These are phyloP conservation scores for Pleodorina starrii DNA, from an alignment of 139 green algal species.

Conservation along the genomic window DNA sequence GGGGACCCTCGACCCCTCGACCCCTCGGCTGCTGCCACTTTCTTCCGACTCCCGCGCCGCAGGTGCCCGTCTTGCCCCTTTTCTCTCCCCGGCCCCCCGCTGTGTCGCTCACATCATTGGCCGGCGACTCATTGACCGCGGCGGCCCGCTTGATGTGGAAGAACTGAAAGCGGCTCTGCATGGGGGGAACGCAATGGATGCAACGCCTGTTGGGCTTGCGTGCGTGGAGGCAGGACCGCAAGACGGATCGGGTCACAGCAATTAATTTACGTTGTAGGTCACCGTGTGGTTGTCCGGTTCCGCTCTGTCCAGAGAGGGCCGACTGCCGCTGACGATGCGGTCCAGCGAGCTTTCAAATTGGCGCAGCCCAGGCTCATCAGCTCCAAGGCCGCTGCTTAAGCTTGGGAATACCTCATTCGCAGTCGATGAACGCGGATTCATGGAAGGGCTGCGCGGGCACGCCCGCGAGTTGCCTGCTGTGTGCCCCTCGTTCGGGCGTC, in stretches of 20 bases:
- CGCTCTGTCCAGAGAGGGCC: background rate
- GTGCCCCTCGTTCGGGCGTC: too few species aligned
- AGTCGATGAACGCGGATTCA: background rate
- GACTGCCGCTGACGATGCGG: background rate
- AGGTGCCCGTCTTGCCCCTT: too few species aligned
- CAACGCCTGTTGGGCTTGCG: too few species aligned
- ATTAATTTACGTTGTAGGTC: conserved; percentile 30
- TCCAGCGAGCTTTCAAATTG: conserved; percentile 11
- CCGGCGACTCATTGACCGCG: background rate
- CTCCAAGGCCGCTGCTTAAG: conserved; percentile 10
- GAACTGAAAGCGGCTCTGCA: conserved; percentile 43
- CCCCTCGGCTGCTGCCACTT: too few species aligned
- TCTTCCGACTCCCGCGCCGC: too few species aligned
- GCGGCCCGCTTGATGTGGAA: conserved; percentile 35
- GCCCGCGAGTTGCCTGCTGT: too few species aligned
- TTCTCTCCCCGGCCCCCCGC: background rate
- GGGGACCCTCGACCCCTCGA: too few species aligned
- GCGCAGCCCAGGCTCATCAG: background rate
- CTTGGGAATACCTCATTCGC: conserved; percentile 23
- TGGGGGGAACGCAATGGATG: too few species aligned
- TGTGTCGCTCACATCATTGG: background rate
- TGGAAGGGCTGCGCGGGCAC: background rate
- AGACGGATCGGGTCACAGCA: too few species aligned
- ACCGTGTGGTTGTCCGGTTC: background rate
- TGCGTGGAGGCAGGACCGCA: too few species aligned